Base-by-base conservation (phyloP, 177 flowering plant species). In the Vitis hybrid region DNA sequence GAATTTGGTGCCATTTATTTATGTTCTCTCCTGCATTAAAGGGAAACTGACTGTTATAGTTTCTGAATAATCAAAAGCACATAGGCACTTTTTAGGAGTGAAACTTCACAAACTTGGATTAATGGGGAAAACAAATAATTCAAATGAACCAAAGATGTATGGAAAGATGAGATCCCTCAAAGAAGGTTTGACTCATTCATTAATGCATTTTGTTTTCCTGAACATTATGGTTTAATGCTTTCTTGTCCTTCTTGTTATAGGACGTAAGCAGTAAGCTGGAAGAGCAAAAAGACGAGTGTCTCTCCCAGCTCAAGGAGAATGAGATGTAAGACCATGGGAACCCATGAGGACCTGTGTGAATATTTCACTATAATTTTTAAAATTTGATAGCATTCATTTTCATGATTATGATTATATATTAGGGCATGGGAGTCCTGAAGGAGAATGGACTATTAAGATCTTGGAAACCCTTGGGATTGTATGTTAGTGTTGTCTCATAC, bases 301-400 rank as follows among this genome's bases (percentile, higher is more conserved):
- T 94, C 46, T 67, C 90, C 66, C 97, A 92, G 78, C 86, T 94
- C 60, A 91, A 89, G 86, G 97, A 94, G 76, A 94, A 94, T 86
- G 99, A 92, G 66, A 92, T 85, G 99, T 94, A 90, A 87, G 90
- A 30, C 11, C 5, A n/a, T 19, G 27, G n/a, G 56, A 19, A 68
- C 48, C 49, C 52, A 56, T 58, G 64, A 49, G 55, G 15, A 62
- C 19, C 40, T 35, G 18, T n/a, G 17, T 67, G 19, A 3, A 18
- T 18, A 52, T 49, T 27, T 15, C 14, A 49, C 21, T 11, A 19
- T 3, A 48, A 19, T 11, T 40, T 52, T 14, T 3, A 30, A 50
- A 49, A 51, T 52, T 35, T 64, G 24, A 50, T 17, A n/a, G 18
- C 9, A 64, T 64, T 48, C 18, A 49, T 35, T 64, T 64, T 40